Base-by-base conservation (phyloP, 2,329 filamentous ascomycete species). In the Cytospora paraplurivora region DNA sequence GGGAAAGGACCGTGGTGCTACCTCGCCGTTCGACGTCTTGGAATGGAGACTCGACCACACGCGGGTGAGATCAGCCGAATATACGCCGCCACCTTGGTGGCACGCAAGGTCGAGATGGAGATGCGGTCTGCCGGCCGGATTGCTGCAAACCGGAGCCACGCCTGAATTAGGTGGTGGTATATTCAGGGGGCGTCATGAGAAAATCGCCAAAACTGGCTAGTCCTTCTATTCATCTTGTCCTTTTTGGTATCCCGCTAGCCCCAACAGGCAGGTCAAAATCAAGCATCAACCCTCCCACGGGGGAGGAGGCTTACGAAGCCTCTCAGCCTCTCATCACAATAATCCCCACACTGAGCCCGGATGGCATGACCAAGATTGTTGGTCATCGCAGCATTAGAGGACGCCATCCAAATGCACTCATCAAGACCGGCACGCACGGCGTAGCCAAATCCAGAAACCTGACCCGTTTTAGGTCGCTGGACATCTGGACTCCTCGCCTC, bases 1-100 rank as follows among this genome's bases (percentile, higher is more conserved):
- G 34, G 27, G 17, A 56, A 47, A 52, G 54, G 58, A 21, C 53
- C 62, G 55, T n/a, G 41, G 58, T 64, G 44, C 37, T 32, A 56
- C 57, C 27, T 27, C 32, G 17, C 27, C n/a, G 21, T n/a, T 38
- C n/a, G 52, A 32, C 41, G 7, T 27, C 13, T 59, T 44, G 51
- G 32, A 49, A 15, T n/a, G n/a, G 33, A 21, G 44, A 32, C 27
- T 37, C 53, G 38, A 62, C 63, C 57, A 41, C 38, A 41, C 38
- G 19, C 38, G 49, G 60, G 53, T 54, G 50, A 38, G 15, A 54
- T 34, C 33, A 21, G 19, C n/a, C 52, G 17, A 47, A 19, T 21
- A 12, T 21, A 21, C 12, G n/a, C 44, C 7, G 8, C 6, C 15
- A 19, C 34, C 11, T 5, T 4, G 33, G n/a, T 37, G 27, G 7